Conservation (phyloP, 2,329 filamentous ascomycete species). For the Zymoseptoria ardabiliae region DNA sequence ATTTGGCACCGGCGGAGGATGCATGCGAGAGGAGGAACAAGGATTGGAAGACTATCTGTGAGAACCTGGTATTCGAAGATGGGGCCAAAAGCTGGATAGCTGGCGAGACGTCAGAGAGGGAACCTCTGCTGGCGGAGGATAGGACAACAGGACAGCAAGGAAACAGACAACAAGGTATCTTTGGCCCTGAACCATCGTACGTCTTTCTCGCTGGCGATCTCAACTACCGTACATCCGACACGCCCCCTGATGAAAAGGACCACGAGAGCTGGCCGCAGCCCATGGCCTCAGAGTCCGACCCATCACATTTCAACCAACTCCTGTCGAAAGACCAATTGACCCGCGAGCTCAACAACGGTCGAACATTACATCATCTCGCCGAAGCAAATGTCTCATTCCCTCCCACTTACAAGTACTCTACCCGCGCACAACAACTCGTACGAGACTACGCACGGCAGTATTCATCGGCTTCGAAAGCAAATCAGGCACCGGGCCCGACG, state of each 20-base stretch:
- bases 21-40: slow-evolving; percentile 67
- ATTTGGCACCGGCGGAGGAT: slow-evolving; percentile 82
- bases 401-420: slow-evolving; percentile 86
- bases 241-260: slow-evolving; percentile 52
- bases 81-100: slow-evolving; percentile 1
- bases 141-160: neutral
- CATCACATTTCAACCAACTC: slow-evolving; percentile 59
- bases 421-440: slow-evolving; percentile 29
- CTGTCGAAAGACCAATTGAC: slow-evolving; percentile 72
- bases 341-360: slow-evolving; percentile 59
- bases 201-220: slow-evolving; percentile 86
- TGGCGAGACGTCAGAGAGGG: slow-evolving; percentile 19
- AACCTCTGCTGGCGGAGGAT: slow-evolving; percentile 10
- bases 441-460: slow-evolving; percentile 14
- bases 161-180: slow-evolving; percentile 45
- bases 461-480: neutral
- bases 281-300: slow-evolving; percentile 42
- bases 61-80: slow-evolving; percentile 62
- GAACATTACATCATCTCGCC: slow-evolving; percentile 68
- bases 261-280: slow-evolving; percentile 55
- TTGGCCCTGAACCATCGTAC: slow-evolving; percentile 60
- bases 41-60: slow-evolving; percentile 82
- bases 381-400: slow-evolving; percentile 73
- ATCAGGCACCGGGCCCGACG: slow-evolving; percentile 10
- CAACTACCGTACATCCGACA: slow-evolving; percentile 81